A percentile compares a stretch with the other conserved stretches of the same genome.
These are phyloP conservation scores for Seiridium unicorne DNA, from an alignment of 2,329 filamentous ascomycete genomes.

Conservation along the genomic window DNA sequence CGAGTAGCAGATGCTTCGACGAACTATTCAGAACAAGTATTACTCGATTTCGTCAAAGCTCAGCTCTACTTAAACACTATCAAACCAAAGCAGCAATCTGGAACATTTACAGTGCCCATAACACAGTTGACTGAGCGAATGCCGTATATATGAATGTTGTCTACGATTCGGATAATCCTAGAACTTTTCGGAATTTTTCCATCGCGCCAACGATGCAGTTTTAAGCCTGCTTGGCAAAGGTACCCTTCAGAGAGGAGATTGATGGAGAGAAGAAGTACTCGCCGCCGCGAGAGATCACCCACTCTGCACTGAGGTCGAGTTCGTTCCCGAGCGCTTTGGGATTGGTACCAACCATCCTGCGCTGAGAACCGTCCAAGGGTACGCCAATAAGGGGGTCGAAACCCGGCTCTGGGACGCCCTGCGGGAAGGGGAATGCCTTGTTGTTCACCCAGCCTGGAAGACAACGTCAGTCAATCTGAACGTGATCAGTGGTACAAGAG, in stretches of 20 bases:
- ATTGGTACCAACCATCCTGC: constrained; percentile 9
- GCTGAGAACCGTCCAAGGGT: constrained; percentile 16
- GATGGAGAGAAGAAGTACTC: constrained; percentile 47
- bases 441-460: background rate
- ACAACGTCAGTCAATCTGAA: background rate
- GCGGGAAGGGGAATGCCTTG: constrained; percentile 17
- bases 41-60: too few species aligned
- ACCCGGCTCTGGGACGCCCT: constrained; percentile 19
- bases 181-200: too few species aligned
- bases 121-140: background rate
- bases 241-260: constrained; percentile 26
- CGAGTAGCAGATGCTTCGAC: too few species aligned
- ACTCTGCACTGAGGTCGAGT: constrained; percentile 17
- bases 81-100: too few species aligned
- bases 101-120: too few species aligned
- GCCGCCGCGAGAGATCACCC: constrained; percentile 40
- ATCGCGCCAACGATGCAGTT: background rate
- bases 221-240: constrained; percentile 8
- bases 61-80: too few species aligned
- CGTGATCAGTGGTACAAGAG: too few species aligned
- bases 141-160: background rate
- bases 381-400: constrained; percentile 36
- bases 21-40: too few species aligned
- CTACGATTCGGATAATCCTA: too few species aligned
- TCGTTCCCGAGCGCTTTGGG: background rate